phyloP scores from a whole-genome alignment of 345 rosid genomes.

The Adansonia digitata region DNA sequence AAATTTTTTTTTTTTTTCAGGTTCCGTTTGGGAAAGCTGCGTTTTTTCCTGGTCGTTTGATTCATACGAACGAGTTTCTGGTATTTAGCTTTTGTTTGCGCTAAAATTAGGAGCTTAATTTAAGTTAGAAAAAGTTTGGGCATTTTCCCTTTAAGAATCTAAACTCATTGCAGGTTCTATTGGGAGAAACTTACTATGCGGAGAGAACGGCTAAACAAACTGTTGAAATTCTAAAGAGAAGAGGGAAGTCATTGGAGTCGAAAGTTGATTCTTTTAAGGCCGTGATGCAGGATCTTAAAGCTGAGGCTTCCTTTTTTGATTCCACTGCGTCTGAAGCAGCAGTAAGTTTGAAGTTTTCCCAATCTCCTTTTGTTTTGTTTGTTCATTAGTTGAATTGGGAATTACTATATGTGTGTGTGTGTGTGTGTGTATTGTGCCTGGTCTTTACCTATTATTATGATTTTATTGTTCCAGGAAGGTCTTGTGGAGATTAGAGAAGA shows the following conservation, averaged over 20 bases:
- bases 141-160: neutral
- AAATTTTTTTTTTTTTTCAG: slow-evolving; percentile 22
- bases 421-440: neutral
- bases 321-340: slow-evolving; percentile 73
- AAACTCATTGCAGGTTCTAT: slow-evolving; percentile 43
- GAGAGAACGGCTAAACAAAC: slow-evolving; percentile 81
- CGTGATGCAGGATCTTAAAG: slow-evolving; percentile 63
- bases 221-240: slow-evolving; percentile 65
- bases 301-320: slow-evolving; percentile 74
- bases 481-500: slow-evolving; percentile 92
- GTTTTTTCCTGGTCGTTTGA: slow-evolving; percentile 80
- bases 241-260: slow-evolving; percentile 62
- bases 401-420: neutral
- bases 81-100: slow-evolving; percentile 27
- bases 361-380: neutral
- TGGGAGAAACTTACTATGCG: slow-evolving; percentile 75
- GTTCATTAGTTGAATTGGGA: neutral
- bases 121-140: neutral
- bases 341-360: slow-evolving; percentile 39
- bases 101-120: neutral
- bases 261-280: slow-evolving; percentile 58
- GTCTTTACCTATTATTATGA: neutral
- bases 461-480: slow-evolving; percentile 53
- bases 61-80: slow-evolving; percentile 86
- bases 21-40: slow-evolving; percentile 88